phyloP scores from a whole-genome alignment of 2,329 filamentous ascomycete species.

The Podosphaera aphanis region DNA sequence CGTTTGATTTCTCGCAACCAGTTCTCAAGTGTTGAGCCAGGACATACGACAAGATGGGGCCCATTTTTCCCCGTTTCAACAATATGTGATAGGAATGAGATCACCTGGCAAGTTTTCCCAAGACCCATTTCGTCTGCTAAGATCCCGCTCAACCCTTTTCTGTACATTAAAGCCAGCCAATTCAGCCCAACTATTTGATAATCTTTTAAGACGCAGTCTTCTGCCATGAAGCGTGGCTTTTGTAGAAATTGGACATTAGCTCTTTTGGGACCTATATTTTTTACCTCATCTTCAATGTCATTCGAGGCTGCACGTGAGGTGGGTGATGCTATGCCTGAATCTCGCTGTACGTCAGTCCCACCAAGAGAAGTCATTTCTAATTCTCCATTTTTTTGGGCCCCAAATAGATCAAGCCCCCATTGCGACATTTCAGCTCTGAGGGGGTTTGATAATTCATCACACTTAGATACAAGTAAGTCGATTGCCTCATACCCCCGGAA shows the following conservation, averaged over 20 bases:
- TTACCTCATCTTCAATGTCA: constrained; percentile 20
- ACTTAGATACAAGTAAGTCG: constrained; percentile 56
- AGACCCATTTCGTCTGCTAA: constrained; percentile 93
- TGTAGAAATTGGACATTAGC: constrained; percentile 15
- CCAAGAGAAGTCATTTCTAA: constrained; percentile 29
- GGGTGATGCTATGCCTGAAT: constrained; percentile 46
- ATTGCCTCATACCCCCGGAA: constrained; percentile 61
- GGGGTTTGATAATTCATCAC: constrained; percentile 47
- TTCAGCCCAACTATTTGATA: constrained; percentile 90
- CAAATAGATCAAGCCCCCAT: constrained; percentile 45
- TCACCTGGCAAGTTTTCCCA: constrained; percentile 93
- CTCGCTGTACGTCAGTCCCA: constrained; percentile 21
- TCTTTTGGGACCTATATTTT: constrained; percentile 8
- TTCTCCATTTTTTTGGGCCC: constrained; percentile 31
- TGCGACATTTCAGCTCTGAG: constrained; percentile 38
- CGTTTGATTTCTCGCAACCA: constrained; percentile 78
- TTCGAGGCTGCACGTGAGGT: constrained; percentile 18
- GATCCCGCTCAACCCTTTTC: constrained; percentile 62
- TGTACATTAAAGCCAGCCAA: constrained; percentile 72
- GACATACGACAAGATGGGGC: constrained; percentile 69
- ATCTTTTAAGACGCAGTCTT: constrained; percentile 59
- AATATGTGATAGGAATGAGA: constrained; percentile 70
- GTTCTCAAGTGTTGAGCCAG: constrained; percentile 82
- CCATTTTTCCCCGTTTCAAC: constrained; percentile 44
- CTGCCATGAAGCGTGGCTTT: constrained; percentile 54